A percentile compares a stretch with the other conserved stretches of the same genome.
phyloP scores from a whole-genome alignment of 441 rosid genomes.

The Geranium incanum region DNA sequence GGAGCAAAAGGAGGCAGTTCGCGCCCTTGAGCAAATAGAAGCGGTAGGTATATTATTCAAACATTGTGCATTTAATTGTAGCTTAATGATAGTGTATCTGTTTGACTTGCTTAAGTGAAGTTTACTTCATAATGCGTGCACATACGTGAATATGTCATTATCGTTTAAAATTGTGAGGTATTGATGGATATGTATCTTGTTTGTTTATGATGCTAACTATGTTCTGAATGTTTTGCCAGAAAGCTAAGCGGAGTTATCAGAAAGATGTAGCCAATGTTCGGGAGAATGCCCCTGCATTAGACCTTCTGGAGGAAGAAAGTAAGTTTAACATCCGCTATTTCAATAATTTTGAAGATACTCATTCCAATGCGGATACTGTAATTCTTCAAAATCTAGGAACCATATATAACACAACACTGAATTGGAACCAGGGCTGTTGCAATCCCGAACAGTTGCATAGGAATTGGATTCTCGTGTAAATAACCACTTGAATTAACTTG shows the following conservation, averaged over 20 bases:
- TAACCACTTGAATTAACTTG: background rate
- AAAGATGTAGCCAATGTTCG: slow-evolving; percentile 63
- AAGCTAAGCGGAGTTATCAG: slow-evolving; percentile 87
- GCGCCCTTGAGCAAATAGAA: slow-evolving; percentile 76
- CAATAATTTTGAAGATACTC: slow-evolving; percentile 4
- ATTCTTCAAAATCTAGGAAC: slow-evolving; percentile 7
- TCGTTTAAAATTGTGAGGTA: background rate
- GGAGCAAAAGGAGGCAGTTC: slow-evolving; percentile 58
- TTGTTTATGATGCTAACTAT: background rate
- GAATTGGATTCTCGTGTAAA: background rate
- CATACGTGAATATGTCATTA: no score
- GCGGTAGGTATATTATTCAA: slow-evolving; percentile 42
- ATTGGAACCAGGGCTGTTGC: background rate
- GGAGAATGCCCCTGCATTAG: slow-evolving; percentile 38
- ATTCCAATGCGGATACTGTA: slow-evolving; percentile 3
- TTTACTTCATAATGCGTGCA: no score
- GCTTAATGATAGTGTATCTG: background rate
- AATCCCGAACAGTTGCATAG: background rate
- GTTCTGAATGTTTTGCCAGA: slow-evolving; percentile 38
- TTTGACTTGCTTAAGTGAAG: background rate
- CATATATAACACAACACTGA: background rate
- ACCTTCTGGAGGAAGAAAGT: slow-evolving; percentile 46
- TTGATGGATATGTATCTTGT: background rate
- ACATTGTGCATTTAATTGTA: background rate
- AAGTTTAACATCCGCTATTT: slow-evolving; percentile 21